Evolutionary conservation across 257 asterid genomes (phyloP).

Genomic region (Misopates orontium): DNA sequence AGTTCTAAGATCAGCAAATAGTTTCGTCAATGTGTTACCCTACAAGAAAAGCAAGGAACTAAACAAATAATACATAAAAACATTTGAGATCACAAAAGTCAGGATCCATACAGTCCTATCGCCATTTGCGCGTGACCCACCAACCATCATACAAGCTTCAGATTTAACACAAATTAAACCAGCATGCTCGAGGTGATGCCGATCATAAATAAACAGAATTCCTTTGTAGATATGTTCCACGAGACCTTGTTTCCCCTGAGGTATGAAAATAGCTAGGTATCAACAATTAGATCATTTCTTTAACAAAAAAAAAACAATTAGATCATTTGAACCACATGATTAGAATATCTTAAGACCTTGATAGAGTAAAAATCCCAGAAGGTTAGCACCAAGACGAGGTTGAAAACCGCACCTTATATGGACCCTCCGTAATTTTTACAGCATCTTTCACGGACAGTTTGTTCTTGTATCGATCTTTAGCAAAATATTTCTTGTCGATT

Average conservation of each 20-base stretch:
- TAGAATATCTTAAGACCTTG: too few relatives aligned
- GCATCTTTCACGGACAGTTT: too few relatives aligned
- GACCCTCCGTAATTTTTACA: too few relatives aligned
- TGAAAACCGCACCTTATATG: too few relatives aligned
- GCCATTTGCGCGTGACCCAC: constrained; percentile 84
- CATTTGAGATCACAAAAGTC: too few relatives aligned
- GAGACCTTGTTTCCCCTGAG: constrained; percentile 91
- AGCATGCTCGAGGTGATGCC: constrained; percentile 97
- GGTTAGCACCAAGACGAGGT: too few relatives aligned
- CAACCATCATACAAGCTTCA: constrained; percentile 83
- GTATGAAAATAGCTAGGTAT: constrained; percentile 17
- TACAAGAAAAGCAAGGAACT: constrained; percentile 39
- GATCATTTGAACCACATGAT: constrained; percentile 11
- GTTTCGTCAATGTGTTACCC: constrained; percentile 60
- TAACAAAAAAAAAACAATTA: too few relatives aligned
- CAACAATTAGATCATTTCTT: too few relatives aligned
- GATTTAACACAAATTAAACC: constrained; percentile 92
- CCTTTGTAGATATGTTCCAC: constrained; percentile 84
- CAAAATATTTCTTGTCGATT: too few relatives aligned
- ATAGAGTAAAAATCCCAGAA: too few relatives aligned
- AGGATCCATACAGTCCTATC: constrained; percentile 72
- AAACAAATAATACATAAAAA: too few relatives aligned
- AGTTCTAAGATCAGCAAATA: constrained; percentile 55
- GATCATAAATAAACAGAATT: constrained; percentile 74
- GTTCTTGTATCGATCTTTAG: too few relatives aligned